Evolutionary conservation across 2,329 filamentous ascomycete species (phyloP), one percentile per base, ranked within the genome.

Genomic region (Bipolaris bicolor): DNA sequence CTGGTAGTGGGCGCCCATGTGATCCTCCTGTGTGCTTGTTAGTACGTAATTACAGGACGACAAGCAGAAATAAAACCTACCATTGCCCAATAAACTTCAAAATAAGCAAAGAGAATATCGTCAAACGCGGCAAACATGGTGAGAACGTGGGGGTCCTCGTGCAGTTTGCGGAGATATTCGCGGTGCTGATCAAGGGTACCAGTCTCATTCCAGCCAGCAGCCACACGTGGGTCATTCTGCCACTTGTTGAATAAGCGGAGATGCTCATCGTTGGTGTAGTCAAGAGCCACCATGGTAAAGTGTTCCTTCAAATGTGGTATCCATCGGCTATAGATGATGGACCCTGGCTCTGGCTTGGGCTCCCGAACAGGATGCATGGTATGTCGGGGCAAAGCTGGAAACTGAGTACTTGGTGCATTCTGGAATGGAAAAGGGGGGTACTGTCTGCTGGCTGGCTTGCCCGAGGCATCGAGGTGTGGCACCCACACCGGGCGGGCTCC

Each of bases 181-280:
- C 86, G 83, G 75, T 93, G 90, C 73, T 92, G 83, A 29, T 91
- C 89, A 46, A 91, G 76, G 1, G 89, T 90, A 31, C 90, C 90
- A 1, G 88, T 90, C 78, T 91, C 87, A 70, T 91, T 90, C 90
- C 90, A 93, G 3, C 90, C 90, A 69, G 88, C 85, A 3, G 89
- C 89, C 31, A 94, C 90, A 49, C 90, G 88, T 50, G 90, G 90
- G 70, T 93, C 90, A 70, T 94, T 94, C 77, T 92, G 90, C 90
- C 90, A 94, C 55, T 82, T 82, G 76, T 92, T 87, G 80, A 94
- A 93, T 5, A 91, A 80, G 15, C 80, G 77, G 49, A 93, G 77
- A 75, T 94, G 90, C 66, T 85, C 81, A 1, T 79, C 70, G 67
- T 90, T 80, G 31, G 81, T 69, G 76, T 85, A 90, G 73, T 93